Evolutionary conservation across 139 green algal genomes (phyloP).

Genomic region (Chlamydomonas sp.): DNA sequence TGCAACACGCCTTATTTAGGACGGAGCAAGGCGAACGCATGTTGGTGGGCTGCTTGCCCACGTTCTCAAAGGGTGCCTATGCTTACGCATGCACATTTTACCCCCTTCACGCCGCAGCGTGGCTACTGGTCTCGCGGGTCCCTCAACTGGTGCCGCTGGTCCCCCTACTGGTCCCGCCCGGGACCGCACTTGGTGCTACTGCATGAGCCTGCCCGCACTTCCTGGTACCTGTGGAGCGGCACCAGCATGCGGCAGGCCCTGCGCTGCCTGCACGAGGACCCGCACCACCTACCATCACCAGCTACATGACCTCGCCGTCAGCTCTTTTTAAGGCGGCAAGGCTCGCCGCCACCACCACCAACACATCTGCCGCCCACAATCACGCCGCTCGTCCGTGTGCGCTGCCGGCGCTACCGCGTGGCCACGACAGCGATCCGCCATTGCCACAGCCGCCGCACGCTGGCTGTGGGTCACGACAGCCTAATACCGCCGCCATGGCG

Average conservation of each 20-base stretch:
- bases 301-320: not conserved
- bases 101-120: not conserved
- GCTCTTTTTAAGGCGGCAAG: no score
- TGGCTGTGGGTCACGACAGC: not conserved
- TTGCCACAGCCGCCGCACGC: not conserved
- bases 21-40: no score
- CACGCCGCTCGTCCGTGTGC: not conserved
- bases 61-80: not conserved
- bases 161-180: not conserved
- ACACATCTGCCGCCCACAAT: not conserved
- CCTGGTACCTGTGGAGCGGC: not conserved
- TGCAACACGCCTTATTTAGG: no score
- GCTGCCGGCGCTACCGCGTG: no score
- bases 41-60: not conserved
- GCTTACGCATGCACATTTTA: not conserved
- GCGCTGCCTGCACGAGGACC: not conserved
- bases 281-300: not conserved
- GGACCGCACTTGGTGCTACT: not conserved
- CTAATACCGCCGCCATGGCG: no score
- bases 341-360: no score
- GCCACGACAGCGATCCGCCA: not conserved
- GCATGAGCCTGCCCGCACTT: constrained; percentile 7
- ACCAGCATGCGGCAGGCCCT: not conserved
- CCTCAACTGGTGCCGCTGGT: no score
- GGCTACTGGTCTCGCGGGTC: not conserved